These are phyloP conservation scores for Acorus gramineus DNA, from an alignment of 106 monocot species.

Conservation along the genomic window DNA sequence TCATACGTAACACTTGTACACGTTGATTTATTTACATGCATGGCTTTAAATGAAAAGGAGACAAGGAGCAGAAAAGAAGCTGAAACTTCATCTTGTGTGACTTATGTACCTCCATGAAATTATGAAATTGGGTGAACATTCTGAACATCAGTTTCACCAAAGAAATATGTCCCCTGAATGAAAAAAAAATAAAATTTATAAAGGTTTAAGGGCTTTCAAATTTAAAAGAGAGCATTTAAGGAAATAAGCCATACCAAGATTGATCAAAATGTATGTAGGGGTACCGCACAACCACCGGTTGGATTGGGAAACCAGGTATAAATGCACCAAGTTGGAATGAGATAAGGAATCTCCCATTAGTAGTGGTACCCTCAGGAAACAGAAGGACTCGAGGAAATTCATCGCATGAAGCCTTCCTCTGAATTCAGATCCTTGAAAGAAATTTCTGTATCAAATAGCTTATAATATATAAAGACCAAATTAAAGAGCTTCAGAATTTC, in stretches of 20 bases:
- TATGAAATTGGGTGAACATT: constrained; percentile 98
- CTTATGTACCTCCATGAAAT: constrained; percentile 81
- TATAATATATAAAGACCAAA: constrained; percentile 9
- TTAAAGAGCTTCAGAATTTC: too few species aligned
- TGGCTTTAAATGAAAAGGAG: too few species aligned
- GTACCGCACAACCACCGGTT: constrained; percentile 85
- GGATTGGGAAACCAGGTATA: constrained; percentile 66
- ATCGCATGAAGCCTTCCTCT: constrained; percentile 88
- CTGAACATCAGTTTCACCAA: constrained; percentile 82
- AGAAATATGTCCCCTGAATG: constrained; percentile 70
- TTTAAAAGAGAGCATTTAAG: too few species aligned
- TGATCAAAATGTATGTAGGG: constrained; percentile 96
- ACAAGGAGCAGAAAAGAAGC: not conserved
- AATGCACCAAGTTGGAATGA: constrained; percentile 97
- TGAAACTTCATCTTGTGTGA: not conserved
- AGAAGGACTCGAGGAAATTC: constrained; percentile 73
- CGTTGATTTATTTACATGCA: too few species aligned
- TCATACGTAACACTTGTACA: too few species aligned
- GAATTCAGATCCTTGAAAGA: constrained; percentile 75
- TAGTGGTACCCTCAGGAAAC: constrained; percentile 97
- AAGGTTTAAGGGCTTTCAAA: not conserved
- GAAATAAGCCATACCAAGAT: constrained; percentile 52
- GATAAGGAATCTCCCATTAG: constrained; percentile 79
- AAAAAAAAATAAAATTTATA: constrained; percentile 5
- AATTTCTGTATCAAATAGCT: constrained; percentile 75